Conservation (phyloP, 1,284 basidiomycete genomes). For the Filobasidium uniguttulatum region DNA sequence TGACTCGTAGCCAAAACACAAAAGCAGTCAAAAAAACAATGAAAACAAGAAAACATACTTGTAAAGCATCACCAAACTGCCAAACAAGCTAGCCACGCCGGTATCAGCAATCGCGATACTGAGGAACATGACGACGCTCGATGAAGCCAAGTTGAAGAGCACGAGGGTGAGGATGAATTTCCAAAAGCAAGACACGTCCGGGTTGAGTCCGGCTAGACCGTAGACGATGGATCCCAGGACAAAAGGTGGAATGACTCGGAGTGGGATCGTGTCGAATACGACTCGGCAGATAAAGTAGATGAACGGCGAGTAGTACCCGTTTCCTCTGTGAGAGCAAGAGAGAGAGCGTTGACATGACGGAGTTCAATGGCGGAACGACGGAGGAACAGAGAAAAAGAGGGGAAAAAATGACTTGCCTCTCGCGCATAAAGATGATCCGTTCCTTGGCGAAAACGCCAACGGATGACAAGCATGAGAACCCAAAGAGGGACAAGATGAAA, state of each 20-base stretch:
- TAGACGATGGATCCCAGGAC: slow-evolving; percentile 92
- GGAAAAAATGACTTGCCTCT: slow-evolving; percentile 48
- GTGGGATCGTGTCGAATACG: slow-evolving; percentile 86
- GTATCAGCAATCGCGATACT: slow-evolving; percentile 74
- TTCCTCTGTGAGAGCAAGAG: slow-evolving; percentile 49
- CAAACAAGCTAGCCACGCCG: slow-evolving; percentile 81
- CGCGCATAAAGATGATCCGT: slow-evolving; percentile 86
- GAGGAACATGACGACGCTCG: slow-evolving; percentile 76
- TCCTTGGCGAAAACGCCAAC: slow-evolving; percentile 86
- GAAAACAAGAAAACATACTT: no score
- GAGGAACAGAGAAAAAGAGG: no score
- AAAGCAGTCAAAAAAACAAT: background rate
- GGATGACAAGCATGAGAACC: slow-evolving; percentile 88
- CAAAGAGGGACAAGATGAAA: slow-evolving; percentile 87
- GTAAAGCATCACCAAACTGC: slow-evolving; percentile 91
- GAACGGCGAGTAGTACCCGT: slow-evolving; percentile 90
- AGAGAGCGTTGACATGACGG: no score
- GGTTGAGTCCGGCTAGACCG: slow-evolving; percentile 80
- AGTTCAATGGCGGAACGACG: slow-evolving; percentile 1
- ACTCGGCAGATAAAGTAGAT: slow-evolving; percentile 94
- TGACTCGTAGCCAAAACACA: background rate
- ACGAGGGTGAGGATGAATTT: slow-evolving; percentile 92
- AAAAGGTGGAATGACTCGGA: slow-evolving; percentile 84
- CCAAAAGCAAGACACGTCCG: slow-evolving; percentile 80
- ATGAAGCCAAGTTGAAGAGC: slow-evolving; percentile 86